Percentiles rank a stretch among this genome's conserved stretches.
These are phyloP conservation scores for Ophiostoma australiae DNA, from an alignment of 2,329 filamentous ascomycete genomes.

Conservation along the genomic window DNA sequence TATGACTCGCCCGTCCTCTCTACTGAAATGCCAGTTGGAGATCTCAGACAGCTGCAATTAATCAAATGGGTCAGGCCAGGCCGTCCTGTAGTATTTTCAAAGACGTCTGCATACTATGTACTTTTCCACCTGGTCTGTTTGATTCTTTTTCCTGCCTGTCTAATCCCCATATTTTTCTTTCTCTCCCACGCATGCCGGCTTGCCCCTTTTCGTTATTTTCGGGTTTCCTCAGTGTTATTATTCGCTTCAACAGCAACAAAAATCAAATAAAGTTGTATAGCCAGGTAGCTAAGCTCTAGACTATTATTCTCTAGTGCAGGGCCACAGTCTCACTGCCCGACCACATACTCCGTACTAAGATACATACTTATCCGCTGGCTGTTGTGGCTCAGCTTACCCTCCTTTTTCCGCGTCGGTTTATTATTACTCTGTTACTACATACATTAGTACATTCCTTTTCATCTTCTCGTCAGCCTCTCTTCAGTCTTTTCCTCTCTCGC, in stretches of 20 bases:
- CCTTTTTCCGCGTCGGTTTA: slow-evolving; percentile 5
- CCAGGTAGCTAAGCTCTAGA: neutral
- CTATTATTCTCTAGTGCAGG: neutral
- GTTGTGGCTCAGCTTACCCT: slow-evolving; percentile 10
- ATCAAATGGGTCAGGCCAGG: neutral
- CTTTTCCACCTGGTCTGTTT: neutral
- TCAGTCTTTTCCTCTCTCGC: neutral
- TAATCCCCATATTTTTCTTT: neutral
- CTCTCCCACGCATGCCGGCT: neutral
- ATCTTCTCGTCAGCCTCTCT: neutral
- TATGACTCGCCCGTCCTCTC: neutral
- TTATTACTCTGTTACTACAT: neutral
- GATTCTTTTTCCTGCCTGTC: neutral
- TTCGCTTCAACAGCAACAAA: neutral
- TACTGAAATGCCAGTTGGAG: neutral
- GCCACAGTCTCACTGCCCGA: neutral
- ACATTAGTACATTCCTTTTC: neutral
- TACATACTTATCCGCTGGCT: neutral
- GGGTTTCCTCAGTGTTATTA: no score
- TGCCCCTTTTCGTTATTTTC: neutral
- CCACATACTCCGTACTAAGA: neutral
- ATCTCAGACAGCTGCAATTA: neutral
- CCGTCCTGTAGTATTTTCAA: neutral
- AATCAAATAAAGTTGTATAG: neutral
- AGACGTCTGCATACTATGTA: neutral